These are phyloP conservation scores for Chlorociboria aeruginascens DNA, from an alignment of 495 filamentous ascomycete genomes.

Conservation along the genomic window DNA sequence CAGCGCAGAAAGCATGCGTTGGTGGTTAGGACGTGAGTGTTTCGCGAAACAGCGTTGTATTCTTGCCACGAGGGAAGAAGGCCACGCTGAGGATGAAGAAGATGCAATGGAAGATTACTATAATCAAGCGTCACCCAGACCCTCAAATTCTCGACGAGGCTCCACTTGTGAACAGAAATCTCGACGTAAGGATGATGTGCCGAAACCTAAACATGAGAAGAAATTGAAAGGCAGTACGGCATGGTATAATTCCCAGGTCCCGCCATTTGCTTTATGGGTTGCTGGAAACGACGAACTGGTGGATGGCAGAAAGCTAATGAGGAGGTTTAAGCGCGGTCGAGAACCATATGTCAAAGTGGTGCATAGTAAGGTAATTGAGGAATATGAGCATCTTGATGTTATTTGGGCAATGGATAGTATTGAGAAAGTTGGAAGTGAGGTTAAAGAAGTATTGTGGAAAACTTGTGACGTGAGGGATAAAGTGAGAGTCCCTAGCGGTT, in stretches of 20 bases:
- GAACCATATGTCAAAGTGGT: conserved; percentile 78
- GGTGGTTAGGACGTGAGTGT: conserved; percentile 89
- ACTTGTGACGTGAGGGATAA: conserved; percentile 39
- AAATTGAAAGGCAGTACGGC: conserved; percentile 36
- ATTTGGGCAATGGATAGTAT: conserved; percentile 89
- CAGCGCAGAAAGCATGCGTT: conserved; percentile 80
- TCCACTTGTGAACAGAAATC: not conserved
- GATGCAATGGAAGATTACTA: conserved; percentile 29
- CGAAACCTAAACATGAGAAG: conserved; percentile 2
- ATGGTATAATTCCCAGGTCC: conserved; percentile 74
- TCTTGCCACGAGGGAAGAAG: conserved; percentile 61
- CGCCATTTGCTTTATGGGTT: conserved; percentile 86
- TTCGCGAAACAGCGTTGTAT: conserved; percentile 92
- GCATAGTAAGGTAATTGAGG: conserved; percentile 71
- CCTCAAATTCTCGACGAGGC: too few relatives aligned
- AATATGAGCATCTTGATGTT: conserved; percentile 92
- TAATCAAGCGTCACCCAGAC: not conserved
- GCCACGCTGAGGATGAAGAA: conserved; percentile 49
- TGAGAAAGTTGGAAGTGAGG: conserved; percentile 72
- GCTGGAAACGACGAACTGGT: conserved; percentile 73
- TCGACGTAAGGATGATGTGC: conserved; percentile 12
- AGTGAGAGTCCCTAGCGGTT: conserved; percentile 54
- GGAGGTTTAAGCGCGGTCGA: conserved; percentile 60
- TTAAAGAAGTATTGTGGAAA: conserved; percentile 76
- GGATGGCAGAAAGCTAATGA: conserved; percentile 64